Base-by-base conservation (phyloP, 345 rosid species). In the Orychophragmus violaceus region DNA sequence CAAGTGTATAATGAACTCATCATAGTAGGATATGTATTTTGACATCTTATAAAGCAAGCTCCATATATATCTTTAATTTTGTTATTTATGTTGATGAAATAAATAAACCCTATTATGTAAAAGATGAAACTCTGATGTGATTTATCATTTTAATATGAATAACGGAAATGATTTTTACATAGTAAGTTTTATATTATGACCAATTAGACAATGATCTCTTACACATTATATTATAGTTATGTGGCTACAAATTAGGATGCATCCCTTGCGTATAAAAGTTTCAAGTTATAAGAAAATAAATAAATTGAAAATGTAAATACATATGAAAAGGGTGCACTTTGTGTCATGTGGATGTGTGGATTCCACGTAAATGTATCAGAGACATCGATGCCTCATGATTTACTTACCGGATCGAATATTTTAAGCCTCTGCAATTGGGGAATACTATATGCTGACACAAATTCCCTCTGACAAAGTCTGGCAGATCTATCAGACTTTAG, bases 361-460 rank as follows among this genome's bases (percentile, higher is more conserved):
- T 57, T 49, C 71, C 71, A 72, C 71, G 53, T 48, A 57, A 57
- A 25, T 36, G 54, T 39, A 9, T 57, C 36, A 23, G 24, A 57
- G 45, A 72, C 59, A 72, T 72, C 76, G 9, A 48, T 13, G 3
- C 3, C n/a, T 45, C 22, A 45, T 13, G 51, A 27, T 55, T 44
- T 57, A 56, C 30, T 57, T 57, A 64, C 66, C 29, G 53, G 57
- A 72, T 57, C 71, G 66, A 72, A 72, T 72, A 72, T 56, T 27
- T 36, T 48, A 64, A 60, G 60, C 57, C 60, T 72, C 52, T 64
- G 21, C 59, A 44, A 71, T 64, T 64, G 70, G 70, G 59, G 44
- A 64, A 14, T n/a, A n/a, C 13, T 54, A 58, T 49, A 64, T 64
- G 51, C 76, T 57, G 48, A 37, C 59, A 36, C 45, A 64, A 64